A percentile compares a stretch with the other conserved stretches of the same genome.
Conservation (phyloP, 805 yeast species). For the Phaffomyces thermotolerans region DNA sequence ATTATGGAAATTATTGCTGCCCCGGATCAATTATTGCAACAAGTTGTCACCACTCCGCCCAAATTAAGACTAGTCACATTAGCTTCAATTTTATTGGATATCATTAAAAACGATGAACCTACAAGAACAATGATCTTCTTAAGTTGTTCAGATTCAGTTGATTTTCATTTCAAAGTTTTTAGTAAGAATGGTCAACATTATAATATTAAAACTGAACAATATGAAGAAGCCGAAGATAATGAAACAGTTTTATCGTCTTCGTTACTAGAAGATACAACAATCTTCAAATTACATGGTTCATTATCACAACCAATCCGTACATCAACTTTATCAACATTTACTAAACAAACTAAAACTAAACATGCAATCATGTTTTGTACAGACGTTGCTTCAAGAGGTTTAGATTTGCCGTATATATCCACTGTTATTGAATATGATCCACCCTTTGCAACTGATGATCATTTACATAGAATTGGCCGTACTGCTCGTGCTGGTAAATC, state of each 20-base stretch:
- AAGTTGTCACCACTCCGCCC: constrained; percentile 81
- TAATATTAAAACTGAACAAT: constrained; percentile 25
- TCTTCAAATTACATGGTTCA: constrained; percentile 83
- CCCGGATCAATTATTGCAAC: constrained; percentile 87
- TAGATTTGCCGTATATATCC: constrained; percentile 82
- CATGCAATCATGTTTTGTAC: constrained; percentile 82
- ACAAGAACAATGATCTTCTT: constrained; percentile 75
- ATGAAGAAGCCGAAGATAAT: constrained; percentile 22
- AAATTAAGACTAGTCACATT: constrained; percentile 81
- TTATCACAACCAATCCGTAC: constrained; percentile 79
- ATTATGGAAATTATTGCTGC: constrained; percentile 39
- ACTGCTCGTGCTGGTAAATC: constrained; percentile 94
- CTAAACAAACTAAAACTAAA: constrained; percentile 33
- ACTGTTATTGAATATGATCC: constrained; percentile 92
- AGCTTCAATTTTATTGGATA: constrained; percentile 52
- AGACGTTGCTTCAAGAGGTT: constrained; percentile 96
- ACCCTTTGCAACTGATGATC: constrained; percentile 90
- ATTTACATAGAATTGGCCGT: constrained; percentile 93
- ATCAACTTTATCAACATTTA: constrained; percentile 45
- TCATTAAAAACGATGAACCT: constrained; percentile 30
- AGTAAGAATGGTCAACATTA: constrained; percentile 47
- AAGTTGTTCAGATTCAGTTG: constrained; percentile 95
- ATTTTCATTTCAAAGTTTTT: constrained; percentile 78
- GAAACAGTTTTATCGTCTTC: constrained; percentile 49
- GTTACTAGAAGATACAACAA: constrained; percentile 37